phyloP scores from a whole-genome alignment of 2,329 filamentous ascomycete genomes.

The Ceratocystis cubensis region DNA sequence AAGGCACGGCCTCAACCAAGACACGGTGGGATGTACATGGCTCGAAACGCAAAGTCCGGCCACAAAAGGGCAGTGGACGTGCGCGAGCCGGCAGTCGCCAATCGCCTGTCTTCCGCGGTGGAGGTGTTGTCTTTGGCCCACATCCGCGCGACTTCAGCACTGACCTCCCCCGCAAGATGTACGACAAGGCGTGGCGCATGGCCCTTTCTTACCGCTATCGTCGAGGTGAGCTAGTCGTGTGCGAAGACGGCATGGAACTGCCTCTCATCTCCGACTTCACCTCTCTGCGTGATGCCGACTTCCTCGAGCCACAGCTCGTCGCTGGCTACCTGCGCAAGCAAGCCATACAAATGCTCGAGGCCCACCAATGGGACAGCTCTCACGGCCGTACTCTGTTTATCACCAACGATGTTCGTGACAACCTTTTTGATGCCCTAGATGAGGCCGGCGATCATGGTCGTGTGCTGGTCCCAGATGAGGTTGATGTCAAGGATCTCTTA shows the following conservation, averaged over 20 bases:
- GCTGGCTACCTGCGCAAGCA: conserved; percentile 49
- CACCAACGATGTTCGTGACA: conserved; percentile 46
- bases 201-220: conserved; percentile 85
- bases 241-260: conserved; percentile 66
- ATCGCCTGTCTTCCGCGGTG: conserved; percentile 68
- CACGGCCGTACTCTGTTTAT: conserved; percentile 65
- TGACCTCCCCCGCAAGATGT: conserved; percentile 72
- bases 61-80: conserved; percentile 73
- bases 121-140: conserved; percentile 82
- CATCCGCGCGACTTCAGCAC: conserved; percentile 85
- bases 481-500: conserved; percentile 91
- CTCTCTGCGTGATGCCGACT: conserved; percentile 28
- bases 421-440: conserved; percentile 55
- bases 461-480: conserved; percentile 58
- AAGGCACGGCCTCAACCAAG: conserved; percentile 75
- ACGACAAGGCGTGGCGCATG: conserved; percentile 90
- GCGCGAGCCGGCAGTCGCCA: conserved; percentile 73
- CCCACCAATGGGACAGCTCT: conserved; percentile 55
- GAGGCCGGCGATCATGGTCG: conserved; percentile 53
- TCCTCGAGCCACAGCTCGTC: conserved; percentile 29
- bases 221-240: conserved; percentile 73
- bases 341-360: conserved; percentile 53
- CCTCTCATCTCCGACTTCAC: conserved; percentile 39
- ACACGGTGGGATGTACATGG: conserved; percentile 74
- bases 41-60: conserved; percentile 65